Evolutionary conservation across 2,329 filamentous ascomycete species (phyloP).

Genomic region (Albifimbria verrucaria): DNA sequence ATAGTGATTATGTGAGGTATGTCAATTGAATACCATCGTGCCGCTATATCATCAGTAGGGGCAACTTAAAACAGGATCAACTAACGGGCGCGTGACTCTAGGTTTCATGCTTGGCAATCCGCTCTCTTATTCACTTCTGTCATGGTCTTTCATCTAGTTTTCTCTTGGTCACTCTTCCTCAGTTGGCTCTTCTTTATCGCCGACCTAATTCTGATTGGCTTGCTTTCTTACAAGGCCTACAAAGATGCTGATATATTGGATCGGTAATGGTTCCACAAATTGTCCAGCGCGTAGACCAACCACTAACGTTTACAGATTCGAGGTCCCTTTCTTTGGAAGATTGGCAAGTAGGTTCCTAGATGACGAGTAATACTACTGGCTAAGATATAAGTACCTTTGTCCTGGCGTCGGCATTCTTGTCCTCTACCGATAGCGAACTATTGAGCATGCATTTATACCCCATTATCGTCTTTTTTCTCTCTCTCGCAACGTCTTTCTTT

Average conservation of each 20-base stretch:
- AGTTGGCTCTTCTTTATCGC: slow-evolving; percentile 78
- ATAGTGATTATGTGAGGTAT: slow-evolving; percentile 94
- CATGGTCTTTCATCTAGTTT: slow-evolving; percentile 77
- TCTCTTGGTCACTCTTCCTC: slow-evolving; percentile 79
- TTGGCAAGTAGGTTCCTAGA: slow-evolving; percentile 88
- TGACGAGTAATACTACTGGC: slow-evolving; percentile 57
- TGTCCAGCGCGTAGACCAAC: neutral
- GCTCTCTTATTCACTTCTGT: slow-evolving; percentile 74
- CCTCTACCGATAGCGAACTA: too few relatives aligned
- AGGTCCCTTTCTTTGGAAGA: slow-evolving; percentile 81
- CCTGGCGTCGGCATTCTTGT: too few relatives aligned
- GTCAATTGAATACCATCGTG: slow-evolving; percentile 15
- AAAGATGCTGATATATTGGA: slow-evolving; percentile 70
- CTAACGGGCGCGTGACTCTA: slow-evolving; percentile 29
- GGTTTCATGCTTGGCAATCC: slow-evolving; percentile 96
- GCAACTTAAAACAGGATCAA: too few relatives aligned
- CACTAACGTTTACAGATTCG: slow-evolving; percentile 55
- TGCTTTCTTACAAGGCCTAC: slow-evolving; percentile 77
- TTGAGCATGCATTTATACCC: slow-evolving; percentile 6
- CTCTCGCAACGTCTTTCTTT: too few relatives aligned
- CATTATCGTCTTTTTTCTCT: too few relatives aligned
- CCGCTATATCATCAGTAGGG: neutral
- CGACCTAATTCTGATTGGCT: slow-evolving; percentile 74
- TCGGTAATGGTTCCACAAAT: slow-evolving; percentile 39
- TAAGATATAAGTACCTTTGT: too few relatives aligned